Conservation (phyloP, 2,329 filamentous ascomycete species). For the Periconia macrospinosa region DNA sequence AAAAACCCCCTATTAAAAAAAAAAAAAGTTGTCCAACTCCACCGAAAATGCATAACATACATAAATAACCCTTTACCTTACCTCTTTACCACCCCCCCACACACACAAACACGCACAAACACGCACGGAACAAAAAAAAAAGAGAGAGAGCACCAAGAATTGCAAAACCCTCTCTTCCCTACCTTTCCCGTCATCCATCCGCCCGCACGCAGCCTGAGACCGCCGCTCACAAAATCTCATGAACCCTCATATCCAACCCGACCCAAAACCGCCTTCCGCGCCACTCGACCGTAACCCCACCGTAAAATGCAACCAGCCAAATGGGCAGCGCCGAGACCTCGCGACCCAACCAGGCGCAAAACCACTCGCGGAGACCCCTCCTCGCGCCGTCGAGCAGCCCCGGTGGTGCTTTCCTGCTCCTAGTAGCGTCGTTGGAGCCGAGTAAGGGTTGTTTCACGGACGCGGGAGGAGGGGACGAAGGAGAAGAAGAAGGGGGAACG, state of each 20-base stretch:
- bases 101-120: too few species aligned
- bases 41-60: too few species aligned
- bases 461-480: background rate
- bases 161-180: background rate
- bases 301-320: slow-evolving; percentile 86
- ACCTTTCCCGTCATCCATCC: background rate
- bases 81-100: too few species aligned
- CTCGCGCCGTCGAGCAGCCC: slow-evolving; percentile 40
- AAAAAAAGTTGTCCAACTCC: too few species aligned
- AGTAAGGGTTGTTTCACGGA: slow-evolving; percentile 26
- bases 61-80: too few species aligned
- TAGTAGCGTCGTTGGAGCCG: background rate
- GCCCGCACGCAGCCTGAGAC: slow-evolving; percentile 2
- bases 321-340: slow-evolving; percentile 84
- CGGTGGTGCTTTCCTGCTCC: slow-evolving; percentile 9
- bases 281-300: slow-evolving; percentile 88
- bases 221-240: slow-evolving; percentile 50
- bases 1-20: too few species aligned
- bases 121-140: too few species aligned
- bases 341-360: slow-evolving; percentile 80
- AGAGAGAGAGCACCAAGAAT: too few species aligned
- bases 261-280: slow-evolving; percentile 81
- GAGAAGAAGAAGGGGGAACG: background rate
- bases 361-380: slow-evolving; percentile 69
- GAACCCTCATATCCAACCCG: slow-evolving; percentile 79